Evolutionary conservation across 768 basidiomycete genomes (phyloP).

Genomic region (Rhodosporidiobolus sp.): DNA sequence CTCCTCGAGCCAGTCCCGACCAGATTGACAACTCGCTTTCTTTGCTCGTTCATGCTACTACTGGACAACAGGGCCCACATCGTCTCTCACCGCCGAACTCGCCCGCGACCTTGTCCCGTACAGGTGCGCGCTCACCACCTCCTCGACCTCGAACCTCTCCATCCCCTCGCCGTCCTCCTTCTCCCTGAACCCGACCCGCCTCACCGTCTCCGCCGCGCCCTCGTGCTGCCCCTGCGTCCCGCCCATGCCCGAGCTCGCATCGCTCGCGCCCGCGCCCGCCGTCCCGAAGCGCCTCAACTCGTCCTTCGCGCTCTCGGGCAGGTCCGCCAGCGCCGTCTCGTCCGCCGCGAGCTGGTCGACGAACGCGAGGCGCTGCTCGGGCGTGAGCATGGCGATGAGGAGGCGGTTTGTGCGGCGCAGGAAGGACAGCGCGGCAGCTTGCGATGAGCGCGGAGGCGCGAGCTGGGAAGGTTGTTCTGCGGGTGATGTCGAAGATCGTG

Average conservation of each 20-base stretch:
- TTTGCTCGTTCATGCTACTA: neutral
- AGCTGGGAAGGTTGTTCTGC: neutral
- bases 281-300: neutral
- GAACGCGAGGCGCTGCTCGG: slow-evolving; percentile 10
- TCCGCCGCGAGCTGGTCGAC: neutral
- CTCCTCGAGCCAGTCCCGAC: too few species aligned
- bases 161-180: neutral
- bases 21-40: neutral
- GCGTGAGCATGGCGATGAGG: slow-evolving; percentile 1
- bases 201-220: neutral
- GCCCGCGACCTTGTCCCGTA: too few species aligned
- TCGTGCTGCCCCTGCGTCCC: neutral
- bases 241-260: neutral
- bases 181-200: neutral
- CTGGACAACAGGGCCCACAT: neutral
- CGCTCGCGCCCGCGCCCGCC: neutral
- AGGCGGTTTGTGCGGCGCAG: neutral
- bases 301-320: neutral
- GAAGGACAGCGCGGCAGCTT: neutral
- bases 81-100: too few species aligned
- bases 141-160: too few species aligned
- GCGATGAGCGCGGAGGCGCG: neutral
- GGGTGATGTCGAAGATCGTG: neutral
- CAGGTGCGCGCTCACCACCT: too few species aligned
- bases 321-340: neutral